Percentiles rank a stretch among this genome's conserved stretches.
Evolutionary conservation across 2,329 filamentous ascomycete genomes (phyloP).

Genomic region (Monilinia aucupariae): DNA sequence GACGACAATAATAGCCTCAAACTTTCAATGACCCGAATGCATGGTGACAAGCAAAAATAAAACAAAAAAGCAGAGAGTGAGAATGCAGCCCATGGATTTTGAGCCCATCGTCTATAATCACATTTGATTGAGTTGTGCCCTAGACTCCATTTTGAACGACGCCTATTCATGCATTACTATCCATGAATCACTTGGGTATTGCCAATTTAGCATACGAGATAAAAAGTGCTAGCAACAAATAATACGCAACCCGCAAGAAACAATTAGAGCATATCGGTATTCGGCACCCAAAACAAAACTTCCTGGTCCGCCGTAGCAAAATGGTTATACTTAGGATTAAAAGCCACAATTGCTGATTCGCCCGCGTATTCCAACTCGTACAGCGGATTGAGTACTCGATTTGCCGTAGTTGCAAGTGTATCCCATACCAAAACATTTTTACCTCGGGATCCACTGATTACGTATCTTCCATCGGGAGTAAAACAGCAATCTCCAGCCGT

Average conservation of each 20-base stretch:
- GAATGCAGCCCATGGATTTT: background rate
- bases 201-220: conserved; percentile 9
- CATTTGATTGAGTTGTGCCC: background rate
- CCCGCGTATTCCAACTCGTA: conserved; percentile 61
- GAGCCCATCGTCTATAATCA: background rate
- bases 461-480: conserved; percentile 80
- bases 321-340: conserved; percentile 89
- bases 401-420: conserved; percentile 51
- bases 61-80: background rate
- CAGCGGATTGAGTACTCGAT: conserved; percentile 57
- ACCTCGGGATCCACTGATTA: conserved; percentile 70
- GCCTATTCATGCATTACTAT: conserved; percentile 15
- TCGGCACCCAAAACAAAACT: conserved; percentile 71
- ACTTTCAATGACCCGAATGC: background rate
- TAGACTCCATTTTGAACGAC: conserved; percentile 2
- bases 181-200: conserved; percentile 18
- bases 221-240: background rate
- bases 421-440: conserved; percentile 84
- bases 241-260: background rate
- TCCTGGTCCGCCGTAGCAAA: conserved; percentile 86
- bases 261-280: conserved; percentile 40
- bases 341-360: conserved; percentile 70
- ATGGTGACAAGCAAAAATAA: background rate
- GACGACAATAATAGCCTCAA: background rate
- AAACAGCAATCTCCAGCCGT: conserved; percentile 79